Percentiles rank a stretch among this genome's conserved stretches.
Conservation (phyloP, 129 eudicot species). For the Mikania micrantha region DNA sequence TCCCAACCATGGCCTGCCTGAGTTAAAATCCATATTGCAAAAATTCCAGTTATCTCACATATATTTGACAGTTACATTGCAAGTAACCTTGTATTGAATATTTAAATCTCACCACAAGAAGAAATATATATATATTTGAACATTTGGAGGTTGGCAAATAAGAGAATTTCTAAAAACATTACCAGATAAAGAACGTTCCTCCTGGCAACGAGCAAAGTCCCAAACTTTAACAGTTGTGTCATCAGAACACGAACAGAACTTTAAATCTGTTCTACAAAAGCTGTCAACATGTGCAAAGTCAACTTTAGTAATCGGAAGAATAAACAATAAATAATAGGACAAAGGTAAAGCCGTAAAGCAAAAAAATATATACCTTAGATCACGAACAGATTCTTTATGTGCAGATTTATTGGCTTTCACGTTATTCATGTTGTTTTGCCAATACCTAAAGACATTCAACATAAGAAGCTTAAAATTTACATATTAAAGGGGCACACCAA, state of each 20-base stretch:
- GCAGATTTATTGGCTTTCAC: slow-evolving; percentile 95
- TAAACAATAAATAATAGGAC: neutral
- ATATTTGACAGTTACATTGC: neutral
- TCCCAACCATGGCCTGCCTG: slow-evolving; percentile 99
- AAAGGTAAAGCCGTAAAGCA: neutral
- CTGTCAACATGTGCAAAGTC: slow-evolving; percentile 34
- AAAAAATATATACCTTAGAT: slow-evolving; percentile 59
- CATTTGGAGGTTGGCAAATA: too few species aligned
- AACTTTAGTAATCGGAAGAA: slow-evolving; percentile 3
- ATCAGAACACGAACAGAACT: slow-evolving; percentile 98
- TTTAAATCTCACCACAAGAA: slow-evolving; percentile 9
- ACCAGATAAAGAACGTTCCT: slow-evolving; percentile 94
- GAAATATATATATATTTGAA: too few species aligned
- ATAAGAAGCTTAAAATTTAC: slow-evolving; percentile 3
- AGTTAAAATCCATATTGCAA: slow-evolving; percentile 57
- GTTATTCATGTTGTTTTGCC: slow-evolving; percentile 98
- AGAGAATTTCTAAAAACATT: slow-evolving; percentile 38
- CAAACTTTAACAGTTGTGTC: slow-evolving; percentile 95
- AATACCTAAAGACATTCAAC: slow-evolving; percentile 51
- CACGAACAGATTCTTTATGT: slow-evolving; percentile 97
- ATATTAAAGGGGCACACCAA: neutral
- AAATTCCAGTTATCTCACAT: slow-evolving; percentile 39
- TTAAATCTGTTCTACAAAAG: slow-evolving; percentile 96
- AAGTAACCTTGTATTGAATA: neutral
- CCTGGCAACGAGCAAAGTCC: slow-evolving; percentile 99